Base-by-base conservation (phyloP, 768 basidiomycete genomes). In the Collybia mongolica region DNA sequence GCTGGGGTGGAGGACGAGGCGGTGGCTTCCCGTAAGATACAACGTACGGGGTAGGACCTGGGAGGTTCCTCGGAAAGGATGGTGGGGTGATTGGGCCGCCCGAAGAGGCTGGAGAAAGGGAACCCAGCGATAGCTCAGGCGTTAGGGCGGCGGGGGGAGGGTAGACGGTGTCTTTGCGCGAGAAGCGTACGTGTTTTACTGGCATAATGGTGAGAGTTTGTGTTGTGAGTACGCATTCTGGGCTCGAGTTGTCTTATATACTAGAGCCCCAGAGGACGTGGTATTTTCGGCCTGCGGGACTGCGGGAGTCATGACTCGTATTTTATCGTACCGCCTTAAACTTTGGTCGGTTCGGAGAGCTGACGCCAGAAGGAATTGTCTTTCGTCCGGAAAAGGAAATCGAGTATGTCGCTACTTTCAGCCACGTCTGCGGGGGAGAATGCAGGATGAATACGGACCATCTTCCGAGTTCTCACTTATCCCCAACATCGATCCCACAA, bases 111-210 rank as follows among this genome's bases (percentile, higher is more conserved):
- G 50, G 48, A 1, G 54, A 55, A 28, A 12, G 44, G n/a, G 50
- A 48, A 6, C 45, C 39, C 5, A 37, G 19, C 12, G 50, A 47
- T 26, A 48, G 40, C 11, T 47, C 32, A 4, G 49, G 52, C 2
- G 57, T 49, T 8, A 51, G 51, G 5, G 54, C 48, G 18, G 59
- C 52, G 9, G 15, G 15, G 2, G 46, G 46, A 7, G 37, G 22
- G 35, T 64, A 55, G 47, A 61, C 54, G 7, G 42, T 57, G 46
- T 59, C 56, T 24, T 57, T 54, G 40, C 55, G 52, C 5, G 63
- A 58, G 26, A 67, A 67, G 6, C 63, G 65, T 14, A 67, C 66
- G 24, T 48, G 45, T 39, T 54, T 57, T 40, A 39, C 49, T 22
- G 52, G 55, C 55, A 57, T 57, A 29, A 36, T 14, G 38, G 26